Conservation (phyloP, 140 eudicot genomes). For the Anethum foeniculum region DNA sequence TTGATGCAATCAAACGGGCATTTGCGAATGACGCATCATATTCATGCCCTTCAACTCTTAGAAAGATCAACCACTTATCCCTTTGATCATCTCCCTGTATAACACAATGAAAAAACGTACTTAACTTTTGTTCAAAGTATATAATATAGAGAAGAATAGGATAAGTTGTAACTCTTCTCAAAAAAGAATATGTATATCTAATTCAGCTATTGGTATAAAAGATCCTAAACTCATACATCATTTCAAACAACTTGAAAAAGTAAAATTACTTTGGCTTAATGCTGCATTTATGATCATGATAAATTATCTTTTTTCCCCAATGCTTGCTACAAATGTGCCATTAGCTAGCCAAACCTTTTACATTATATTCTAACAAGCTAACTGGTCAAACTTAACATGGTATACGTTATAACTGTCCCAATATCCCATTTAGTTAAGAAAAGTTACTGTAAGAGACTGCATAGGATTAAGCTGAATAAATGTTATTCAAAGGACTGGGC, state of each 20-base stretch:
- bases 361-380: neutral
- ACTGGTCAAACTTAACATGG: neutral
- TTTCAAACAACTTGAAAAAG: neutral
- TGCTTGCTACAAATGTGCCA: neutral
- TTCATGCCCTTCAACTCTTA: conserved; percentile 73
- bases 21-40: conserved; percentile 94
- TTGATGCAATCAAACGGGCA: conserved; percentile 67
- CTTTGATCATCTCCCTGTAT: conserved; percentile 83
- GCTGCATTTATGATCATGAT: neutral
- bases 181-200: neutral
- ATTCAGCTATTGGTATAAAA: neutral
- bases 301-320: neutral
- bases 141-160: neutral
- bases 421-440: neutral
- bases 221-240: neutral
- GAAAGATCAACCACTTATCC: conserved; percentile 83
- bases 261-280: neutral
- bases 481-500: neutral
- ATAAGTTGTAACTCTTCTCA: neutral
- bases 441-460: neutral
- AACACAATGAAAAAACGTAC: neutral
- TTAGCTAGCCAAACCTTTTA: neutral
- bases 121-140: neutral
- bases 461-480: neutral
- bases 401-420: neutral